Evolutionary conservation across 2,329 filamentous ascomycete genomes (phyloP), one percentile per base, ranked within the genome.

Genomic region (Fusarium mundagurra): DNA sequence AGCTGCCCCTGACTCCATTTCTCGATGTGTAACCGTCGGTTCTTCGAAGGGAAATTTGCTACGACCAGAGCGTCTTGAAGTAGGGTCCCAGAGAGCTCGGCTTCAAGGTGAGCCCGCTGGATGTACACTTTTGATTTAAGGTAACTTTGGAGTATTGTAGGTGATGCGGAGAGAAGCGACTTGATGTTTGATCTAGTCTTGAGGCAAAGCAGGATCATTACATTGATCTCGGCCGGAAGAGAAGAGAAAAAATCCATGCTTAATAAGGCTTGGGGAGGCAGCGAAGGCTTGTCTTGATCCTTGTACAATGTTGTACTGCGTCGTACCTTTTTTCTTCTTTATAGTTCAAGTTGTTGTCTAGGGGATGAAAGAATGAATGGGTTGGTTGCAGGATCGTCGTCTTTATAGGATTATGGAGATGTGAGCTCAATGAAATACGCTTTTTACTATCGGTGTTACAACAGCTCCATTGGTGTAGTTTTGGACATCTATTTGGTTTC

Each of bases 21-120:
- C 27, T 8, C 4, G 3, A 48, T 48, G 14, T 48, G 45, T 6
- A n/a, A 3, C 13, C 7, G 4, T n/a, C 0, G 9, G 7, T 31
- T n/a, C 27, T 48, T 9, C 20, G 10, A 31, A 1, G 27, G 5
- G 27, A 31, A 31, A n/a, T n/a, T 48, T 48, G 27, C 27, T n/a
- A 48, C 45, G 29, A 3, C 47, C 29, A 48, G 7, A n/a, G 45
- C 45, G 20, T 48, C 45, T n/a, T 31, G 45, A 10, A 48, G 45
- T 6, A 31, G 4, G 20, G 10, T 6, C 11, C 27, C 45, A 6
- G 29, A 11, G 9, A 31, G 3, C 29, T 50, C 47, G 6, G 14
- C 27, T 12, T 50, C 2, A 12, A 50, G 29, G 5, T 50, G 47
- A 13, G 14, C 1, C 10, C 16, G 7, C 1, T n/a, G 29, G 11